Evolutionary conservation across 257 asterid genomes (phyloP).

Genomic region (Avicennia marina): DNA sequence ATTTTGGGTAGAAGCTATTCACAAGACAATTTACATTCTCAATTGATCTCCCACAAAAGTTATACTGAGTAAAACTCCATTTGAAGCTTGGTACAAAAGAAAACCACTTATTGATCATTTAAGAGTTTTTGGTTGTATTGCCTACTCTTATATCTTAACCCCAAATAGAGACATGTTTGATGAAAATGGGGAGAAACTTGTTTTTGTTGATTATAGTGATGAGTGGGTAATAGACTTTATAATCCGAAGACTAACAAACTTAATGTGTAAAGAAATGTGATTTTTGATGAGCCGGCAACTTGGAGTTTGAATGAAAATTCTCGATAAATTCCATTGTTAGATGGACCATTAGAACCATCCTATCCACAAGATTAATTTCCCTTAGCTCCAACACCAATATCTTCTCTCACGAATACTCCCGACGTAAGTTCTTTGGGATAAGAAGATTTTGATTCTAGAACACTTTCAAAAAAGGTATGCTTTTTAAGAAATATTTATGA

Average conservation of each 20-base stretch:
- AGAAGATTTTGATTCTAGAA: no score
- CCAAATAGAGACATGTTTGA: not conserved
- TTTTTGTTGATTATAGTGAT: constrained; percentile 10
- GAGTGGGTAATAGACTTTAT: not conserved
- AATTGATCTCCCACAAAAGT: constrained; percentile 10
- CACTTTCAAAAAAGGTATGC: no score
- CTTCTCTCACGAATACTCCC: no score
- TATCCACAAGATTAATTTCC: no score
- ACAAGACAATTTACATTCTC: not conserved
- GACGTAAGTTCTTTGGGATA: no score
- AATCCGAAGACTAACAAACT: not conserved
- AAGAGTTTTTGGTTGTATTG: not conserved
- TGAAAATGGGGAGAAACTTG: not conserved
- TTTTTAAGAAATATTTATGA: no score
- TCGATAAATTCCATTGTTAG: no score
- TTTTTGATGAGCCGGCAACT: constrained; percentile 1
- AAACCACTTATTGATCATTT: constrained; percentile 11
- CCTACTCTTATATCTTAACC: constrained; percentile 4
- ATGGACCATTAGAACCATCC: no score
- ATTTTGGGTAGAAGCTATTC: not conserved
- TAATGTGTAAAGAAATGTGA: constrained; percentile 5
- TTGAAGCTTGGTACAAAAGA: constrained; percentile 4
- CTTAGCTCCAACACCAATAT: no score
- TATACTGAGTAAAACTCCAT: constrained; percentile 5
- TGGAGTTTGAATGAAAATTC: not conserved